These are phyloP conservation scores for Picea abies DNA, from an alignment of 83 land plant species.

Conservation along the genomic window DNA sequence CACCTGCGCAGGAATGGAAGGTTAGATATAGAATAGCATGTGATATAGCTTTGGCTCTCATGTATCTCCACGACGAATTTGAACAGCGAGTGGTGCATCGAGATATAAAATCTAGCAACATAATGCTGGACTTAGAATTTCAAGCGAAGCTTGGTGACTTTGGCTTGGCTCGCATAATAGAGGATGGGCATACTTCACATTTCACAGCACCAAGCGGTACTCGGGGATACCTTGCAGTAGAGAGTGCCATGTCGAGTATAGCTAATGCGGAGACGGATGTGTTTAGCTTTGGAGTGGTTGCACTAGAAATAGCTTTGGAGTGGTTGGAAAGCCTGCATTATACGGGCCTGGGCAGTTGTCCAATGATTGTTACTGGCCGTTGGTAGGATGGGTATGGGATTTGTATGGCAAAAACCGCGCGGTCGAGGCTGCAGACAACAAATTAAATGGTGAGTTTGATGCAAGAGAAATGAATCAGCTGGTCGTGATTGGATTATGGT, in stretches of 20 bases:
- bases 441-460: slow-evolving; percentile 44
- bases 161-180: slow-evolving; percentile 35
- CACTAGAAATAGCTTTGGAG: slow-evolving; percentile 27
- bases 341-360: background rate
- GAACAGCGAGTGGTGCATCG: slow-evolving; percentile 42
- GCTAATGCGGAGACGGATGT: slow-evolving; percentile 17
- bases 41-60: slow-evolving; percentile 34
- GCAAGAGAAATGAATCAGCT: slow-evolving; percentile 43
- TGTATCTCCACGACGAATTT: slow-evolving; percentile 41
- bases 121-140: slow-evolving; percentile 39
- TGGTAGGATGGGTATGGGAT: slow-evolving; percentile 79
- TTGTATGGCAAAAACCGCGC: slow-evolving; percentile 34
- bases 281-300: slow-evolving; percentile 27
- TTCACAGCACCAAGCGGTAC: slow-evolving; percentile 9
- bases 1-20: background rate
- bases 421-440: slow-evolving; percentile 47
- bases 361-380: background rate
- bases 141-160: slow-evolving; percentile 47
- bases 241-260: slow-evolving; percentile 8
- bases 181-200: too few relatives aligned
- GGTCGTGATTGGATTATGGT: slow-evolving; percentile 65
- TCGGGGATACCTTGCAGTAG: slow-evolving; percentile 25
- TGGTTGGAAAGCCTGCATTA: background rate
- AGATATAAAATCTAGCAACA: slow-evolving; percentile 46
- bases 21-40: slow-evolving; percentile 21